Base-by-base conservation (phyloP, 768 basidiomycete species). In the Kwoniella bestiolae region DNA sequence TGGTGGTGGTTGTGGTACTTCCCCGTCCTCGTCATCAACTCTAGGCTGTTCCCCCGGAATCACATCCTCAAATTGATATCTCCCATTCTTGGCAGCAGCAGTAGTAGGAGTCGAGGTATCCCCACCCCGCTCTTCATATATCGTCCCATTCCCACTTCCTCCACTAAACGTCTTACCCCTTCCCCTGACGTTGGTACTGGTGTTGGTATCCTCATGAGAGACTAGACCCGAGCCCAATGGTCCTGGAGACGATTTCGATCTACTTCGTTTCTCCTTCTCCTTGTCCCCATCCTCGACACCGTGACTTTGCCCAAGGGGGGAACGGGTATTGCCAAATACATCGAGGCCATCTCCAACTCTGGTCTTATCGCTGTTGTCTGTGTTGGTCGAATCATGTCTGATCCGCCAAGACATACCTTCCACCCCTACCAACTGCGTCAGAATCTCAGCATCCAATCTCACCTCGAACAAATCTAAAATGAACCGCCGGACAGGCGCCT, bases 401-500 rank as follows among this genome's bases (percentile, higher is more conserved):
- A 16, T 26, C 28, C n/a, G 57, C 34, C 25, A 47, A 12, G 60
- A 34, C 44, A 64, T 38, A 11, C 21, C n/a, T 35, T 51, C 57
- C 16, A 63, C 47, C 2, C 67, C 66, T 1, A 56, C 51, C 4
- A 68, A 31, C 55, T 53, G 57, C 9, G 47, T 49, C 4, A 77
- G 60, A 5, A 63, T 72, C 4, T 75, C 76, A 5, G 65, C 61
- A 26, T 70, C 65, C 44, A 96, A 82, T 44, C 90, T 89, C 57
- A 94, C 82, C 73, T 89, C 90, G 84, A 99, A 99, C 5, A 97
- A 84, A 65, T 99, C 95, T 65, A 97, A 81, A 68, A 98, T 89
- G 79, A 94, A 98, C 61, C 91, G 86, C 50, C 95, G 88, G 64
- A 96, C 94, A 16, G 94, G 92, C 8, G 94, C 86, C 28, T 94